Evolutionary conservation across 345 rosid species (phyloP), one percentile per base, ranked within the genome.

Genomic region (Geranium rotundifolium): DNA sequence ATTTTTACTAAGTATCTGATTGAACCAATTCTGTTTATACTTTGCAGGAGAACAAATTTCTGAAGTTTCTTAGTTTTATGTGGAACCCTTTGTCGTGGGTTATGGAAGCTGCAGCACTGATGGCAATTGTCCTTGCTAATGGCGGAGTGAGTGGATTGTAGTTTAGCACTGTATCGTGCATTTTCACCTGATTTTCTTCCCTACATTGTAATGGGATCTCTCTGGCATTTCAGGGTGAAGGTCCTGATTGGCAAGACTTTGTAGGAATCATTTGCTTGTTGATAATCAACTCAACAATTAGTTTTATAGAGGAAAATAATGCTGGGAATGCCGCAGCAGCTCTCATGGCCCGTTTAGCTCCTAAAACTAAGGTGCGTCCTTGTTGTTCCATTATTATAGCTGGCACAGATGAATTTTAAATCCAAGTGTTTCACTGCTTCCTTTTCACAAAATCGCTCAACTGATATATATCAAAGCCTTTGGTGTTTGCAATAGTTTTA

Each of bases 241-340:
- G 96, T 73, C 98, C 98, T 4, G 97, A 89, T 77, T 92, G 98
- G 97, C 91, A 92, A 75, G 98, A 87, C 69, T 87, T 87, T 73
- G 88, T 86, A 34, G 98, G 98, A 30, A 92, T 92, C 16, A 19
- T 92, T 29, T 87, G 95, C 65, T 82, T 92, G 52, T 70, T 92
- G 67, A 7, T 92, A 41, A 85, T 92, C 74, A 92, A 92, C 59
- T 89, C 97, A 57, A 87, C 97, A 17, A 87, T 92, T 67, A 92
- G 97, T 72, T 92, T 92, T 65, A 77, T 92, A 54, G 98, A 92
- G 82, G 97, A 92, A 74, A 90, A 89, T 75, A 92, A 90, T 56
- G 97, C 97, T 54, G 97, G 96, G 18, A 82, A 89, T 74, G 97
- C 96, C 55, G 95, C 96, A 56, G 79, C 86, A 9, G 84, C 96